Percentiles rank a stretch among this genome's conserved stretches.
Evolutionary conservation across 78 protist species (phyloP).

Genomic region (Dictyostelium purpureum): DNA sequence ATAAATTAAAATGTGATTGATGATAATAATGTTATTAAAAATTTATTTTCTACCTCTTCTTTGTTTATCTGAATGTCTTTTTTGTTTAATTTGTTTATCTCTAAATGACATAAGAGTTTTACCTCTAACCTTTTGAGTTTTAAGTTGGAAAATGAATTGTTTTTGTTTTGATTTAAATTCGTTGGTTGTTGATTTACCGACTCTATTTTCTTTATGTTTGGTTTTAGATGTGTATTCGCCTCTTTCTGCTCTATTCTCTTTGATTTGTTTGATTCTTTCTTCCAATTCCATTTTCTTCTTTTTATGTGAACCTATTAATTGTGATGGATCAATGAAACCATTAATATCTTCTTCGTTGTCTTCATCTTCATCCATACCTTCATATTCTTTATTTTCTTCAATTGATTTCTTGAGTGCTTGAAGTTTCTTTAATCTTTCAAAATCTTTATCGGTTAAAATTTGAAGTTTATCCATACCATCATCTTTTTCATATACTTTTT

Average conservation of each 20-base stretch:
- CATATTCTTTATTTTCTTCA: neutral
- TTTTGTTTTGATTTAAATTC: slow-evolving; percentile 50
- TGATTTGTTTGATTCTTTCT: slow-evolving; percentile 34
- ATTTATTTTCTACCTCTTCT: neutral
- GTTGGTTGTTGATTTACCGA: slow-evolving; percentile 51
- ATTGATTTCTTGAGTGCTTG: slow-evolving; percentile 11
- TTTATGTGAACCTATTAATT: slow-evolving; percentile 37
- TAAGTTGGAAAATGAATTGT: slow-evolving; percentile 26
- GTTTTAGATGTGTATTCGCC: slow-evolving; percentile 43
- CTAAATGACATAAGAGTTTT: slow-evolving; percentile 34
- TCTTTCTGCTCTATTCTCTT: slow-evolving; percentile 72
- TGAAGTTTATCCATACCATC: slow-evolving; percentile 29
- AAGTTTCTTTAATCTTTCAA: slow-evolving; percentile 10
- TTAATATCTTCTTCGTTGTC: slow-evolving; percentile 13
- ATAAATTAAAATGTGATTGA: neutral
- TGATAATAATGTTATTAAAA: too few species aligned
- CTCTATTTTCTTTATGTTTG: slow-evolving; percentile 15
- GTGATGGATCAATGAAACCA: slow-evolving; percentile 23
- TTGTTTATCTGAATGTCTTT: neutral
- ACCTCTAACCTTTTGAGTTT: slow-evolving; percentile 24
- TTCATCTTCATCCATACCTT: neutral
- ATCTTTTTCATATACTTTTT: slow-evolving; percentile 1
- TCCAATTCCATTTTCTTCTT: neutral
- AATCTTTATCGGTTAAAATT: slow-evolving; percentile 50
- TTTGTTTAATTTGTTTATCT: slow-evolving; percentile 23